Percentiles rank a stretch among this genome's conserved stretches.
Conservation (phyloP, 352 stramenopile species). For the Phytophthora boehmeriae region DNA sequence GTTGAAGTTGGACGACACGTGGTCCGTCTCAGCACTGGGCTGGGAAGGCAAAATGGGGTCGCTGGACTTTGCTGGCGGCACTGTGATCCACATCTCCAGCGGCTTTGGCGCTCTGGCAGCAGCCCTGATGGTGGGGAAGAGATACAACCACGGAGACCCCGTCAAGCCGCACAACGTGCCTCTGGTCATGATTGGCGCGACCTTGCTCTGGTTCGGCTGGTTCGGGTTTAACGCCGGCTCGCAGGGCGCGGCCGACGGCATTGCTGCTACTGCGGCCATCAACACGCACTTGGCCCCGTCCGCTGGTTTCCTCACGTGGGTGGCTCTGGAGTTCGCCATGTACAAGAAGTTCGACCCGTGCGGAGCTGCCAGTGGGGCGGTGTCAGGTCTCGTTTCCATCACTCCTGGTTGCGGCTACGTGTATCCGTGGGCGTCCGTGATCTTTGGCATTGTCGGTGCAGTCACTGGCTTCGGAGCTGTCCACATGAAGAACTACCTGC, state of each 20-base stretch:
- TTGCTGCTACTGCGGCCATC: slow-evolving; percentile 64
- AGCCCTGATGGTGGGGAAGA: slow-evolving; percentile 65
- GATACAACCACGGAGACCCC: slow-evolving; percentile 70
- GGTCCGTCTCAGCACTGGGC: slow-evolving; percentile 37
- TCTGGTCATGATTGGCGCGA: slow-evolving; percentile 75
- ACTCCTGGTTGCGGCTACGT: slow-evolving; percentile 75
- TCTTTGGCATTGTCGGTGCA: slow-evolving; percentile 70
- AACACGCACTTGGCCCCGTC: slow-evolving; percentile 71
- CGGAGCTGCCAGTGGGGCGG: slow-evolving; percentile 60
- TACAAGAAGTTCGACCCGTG: slow-evolving; percentile 61
- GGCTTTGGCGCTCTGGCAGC: slow-evolving; percentile 75
- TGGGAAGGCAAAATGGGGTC: slow-evolving; percentile 69
- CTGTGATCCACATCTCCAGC: slow-evolving; percentile 78
- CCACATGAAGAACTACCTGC: slow-evolving; percentile 61
- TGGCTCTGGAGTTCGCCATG: slow-evolving; percentile 52
- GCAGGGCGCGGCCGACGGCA: slow-evolving; percentile 53
- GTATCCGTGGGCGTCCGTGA: slow-evolving; percentile 58
- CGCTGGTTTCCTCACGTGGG: slow-evolving; percentile 72
- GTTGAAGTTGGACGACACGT: slow-evolving; percentile 56
- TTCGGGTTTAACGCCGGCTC: slow-evolving; percentile 84
- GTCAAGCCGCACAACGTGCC: slow-evolving; percentile 84
- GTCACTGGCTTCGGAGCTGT: slow-evolving; percentile 52
- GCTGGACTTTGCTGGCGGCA: slow-evolving; percentile 83
- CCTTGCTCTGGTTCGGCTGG: slow-evolving; percentile 83
- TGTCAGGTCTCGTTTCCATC: slow-evolving; percentile 68